These are phyloP conservation scores for Aspergillus bertholletiae DNA, from an alignment of 495 filamentous ascomycete genomes.

Conservation along the genomic window DNA sequence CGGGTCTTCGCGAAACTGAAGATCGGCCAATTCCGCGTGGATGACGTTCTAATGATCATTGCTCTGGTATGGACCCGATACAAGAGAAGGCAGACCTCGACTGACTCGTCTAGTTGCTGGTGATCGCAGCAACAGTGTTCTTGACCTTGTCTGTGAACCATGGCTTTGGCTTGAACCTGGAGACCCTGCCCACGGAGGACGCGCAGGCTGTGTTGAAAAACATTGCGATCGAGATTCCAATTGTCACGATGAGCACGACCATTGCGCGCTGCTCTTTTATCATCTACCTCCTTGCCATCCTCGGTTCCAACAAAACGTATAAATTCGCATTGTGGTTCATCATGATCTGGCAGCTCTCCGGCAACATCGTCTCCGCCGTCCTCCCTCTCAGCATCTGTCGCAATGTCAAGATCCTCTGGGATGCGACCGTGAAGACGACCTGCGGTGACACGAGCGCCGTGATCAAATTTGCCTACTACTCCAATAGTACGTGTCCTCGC, in stretches of 20 bases:
- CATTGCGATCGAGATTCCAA: slow-evolving; percentile 28
- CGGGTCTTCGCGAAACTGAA: slow-evolving; percentile 34
- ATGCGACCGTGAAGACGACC: slow-evolving; percentile 21
- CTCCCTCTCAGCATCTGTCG: slow-evolving; percentile 30
- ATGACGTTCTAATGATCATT: slow-evolving; percentile 37
- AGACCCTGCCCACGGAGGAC: slow-evolving; percentile 7
- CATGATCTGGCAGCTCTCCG: slow-evolving; percentile 23
- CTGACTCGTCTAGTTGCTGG: slow-evolving; percentile 18
- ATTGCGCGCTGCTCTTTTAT: slow-evolving; percentile 32
- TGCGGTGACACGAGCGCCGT: slow-evolving; percentile 22
- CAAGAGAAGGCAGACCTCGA: no score
- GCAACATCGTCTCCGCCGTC: slow-evolving; percentile 28
- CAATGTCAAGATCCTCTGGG: slow-evolving; percentile 24
- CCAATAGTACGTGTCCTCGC: slow-evolving; percentile 21
- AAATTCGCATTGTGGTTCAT: slow-evolving; percentile 24
- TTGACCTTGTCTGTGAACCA: slow-evolving; percentile 23
- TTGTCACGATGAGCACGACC: slow-evolving; percentile 33
- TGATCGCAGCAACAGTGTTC: slow-evolving; percentile 25
- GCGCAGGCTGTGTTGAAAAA: slow-evolving; percentile 23
- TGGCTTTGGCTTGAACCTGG: slow-evolving; percentile 29
- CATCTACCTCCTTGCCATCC: slow-evolving; percentile 29
- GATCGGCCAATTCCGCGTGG: slow-evolving; percentile 29
- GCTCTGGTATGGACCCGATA: slow-evolving; percentile 32
- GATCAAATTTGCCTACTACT: slow-evolving; percentile 32
- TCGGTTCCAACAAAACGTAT: slow-evolving; percentile 26